Percentiles rank a stretch among this genome's conserved stretches.
These are phyloP conservation scores for Globisporangium canariense DNA, from an alignment of 352 stramenopile species.

Conservation along the genomic window DNA sequence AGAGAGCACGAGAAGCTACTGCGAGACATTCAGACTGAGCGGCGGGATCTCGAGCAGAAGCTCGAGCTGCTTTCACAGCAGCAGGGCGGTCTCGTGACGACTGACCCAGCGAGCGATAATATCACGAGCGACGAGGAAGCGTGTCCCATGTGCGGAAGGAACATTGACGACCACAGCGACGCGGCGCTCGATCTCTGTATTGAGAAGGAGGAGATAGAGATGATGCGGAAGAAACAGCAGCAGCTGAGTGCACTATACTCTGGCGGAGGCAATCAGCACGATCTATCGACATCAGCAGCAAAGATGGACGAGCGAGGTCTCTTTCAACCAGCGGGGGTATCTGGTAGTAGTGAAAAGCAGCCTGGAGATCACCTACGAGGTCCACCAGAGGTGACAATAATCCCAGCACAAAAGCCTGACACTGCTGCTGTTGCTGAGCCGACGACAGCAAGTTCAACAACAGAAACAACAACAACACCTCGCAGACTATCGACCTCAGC, in stretches of 20 bases:
- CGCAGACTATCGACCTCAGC: slow-evolving; percentile 12
- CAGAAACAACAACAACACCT: background rate
- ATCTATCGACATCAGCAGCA: background rate
- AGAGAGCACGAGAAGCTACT: slow-evolving; percentile 16
- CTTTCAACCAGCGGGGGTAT: background rate
- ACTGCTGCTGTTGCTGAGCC: background rate
- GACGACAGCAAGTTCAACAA: background rate
- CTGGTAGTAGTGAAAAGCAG: background rate
- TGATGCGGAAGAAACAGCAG: slow-evolving; percentile 7
- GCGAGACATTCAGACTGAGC: slow-evolving; percentile 17
- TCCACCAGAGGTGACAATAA: background rate
- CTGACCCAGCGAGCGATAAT: background rate
- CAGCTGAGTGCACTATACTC: background rate
- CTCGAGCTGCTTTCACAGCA: slow-evolving; percentile 13
- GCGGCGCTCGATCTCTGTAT: slow-evolving; percentile 18
- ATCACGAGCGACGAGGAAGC: slow-evolving; percentile 3
- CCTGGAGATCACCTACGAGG: background rate
- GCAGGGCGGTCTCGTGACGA: background rate
- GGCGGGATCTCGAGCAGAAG: slow-evolving; percentile 15
- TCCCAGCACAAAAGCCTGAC: background rate
- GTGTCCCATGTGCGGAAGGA: slow-evolving; percentile 18
- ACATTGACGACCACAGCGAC: slow-evolving; percentile 19
- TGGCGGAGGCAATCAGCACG: slow-evolving; percentile 2
- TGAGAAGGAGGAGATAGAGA: slow-evolving; percentile 14
- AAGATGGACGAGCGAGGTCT: background rate